Evolutionary conservation across 208 protist genomes (phyloP), one percentile per base, ranked within the genome.

Genomic region (Trypanosoma caninum): DNA sequence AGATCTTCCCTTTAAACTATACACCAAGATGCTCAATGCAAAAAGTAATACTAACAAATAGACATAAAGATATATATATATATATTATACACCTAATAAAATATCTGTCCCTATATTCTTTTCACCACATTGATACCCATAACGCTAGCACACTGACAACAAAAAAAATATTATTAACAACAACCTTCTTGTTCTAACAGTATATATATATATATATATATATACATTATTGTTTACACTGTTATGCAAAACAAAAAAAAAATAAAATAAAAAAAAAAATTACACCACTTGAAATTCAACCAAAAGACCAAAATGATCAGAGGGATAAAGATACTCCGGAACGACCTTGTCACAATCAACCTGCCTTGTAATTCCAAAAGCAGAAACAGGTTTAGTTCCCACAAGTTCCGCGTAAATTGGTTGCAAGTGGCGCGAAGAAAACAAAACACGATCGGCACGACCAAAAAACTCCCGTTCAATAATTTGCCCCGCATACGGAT

Each of bases 391-490:
- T n/a, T 37, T 59, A 22, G 72, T 82, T 9, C 80, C 75, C 11
- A 87, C 38, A 25, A 83, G 63, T 41, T 81, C 74, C 46, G 69
- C 63, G 9, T 69, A 40, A 47, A 76, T 72, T 13, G 80, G 76
- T 40, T 76, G 67, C 13, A 87, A 60, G 23, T 74, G 59, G 13
- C 58, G 71, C 28, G 80, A 76, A 11, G 50, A 13, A 54, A 67
- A 80, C 5, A 83, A 31, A 27, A 87, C 53, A 23, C 80, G 68
- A 72, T 83, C 76, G 13, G 76, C 73, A 7, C 80, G 71, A 38
- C 80, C 80, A 62, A 73, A 82, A 57, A 87, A 84, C 41, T 87
- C 66, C 16, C 51, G 37, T 60, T 87, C 80, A 55, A 87, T 83
- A 66, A 87, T 82, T 34, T 66, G 62, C 20, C 34, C 69, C 18